Conservation (phyloP, 345 rosid species). For the Excoecaria agallocha region DNA sequence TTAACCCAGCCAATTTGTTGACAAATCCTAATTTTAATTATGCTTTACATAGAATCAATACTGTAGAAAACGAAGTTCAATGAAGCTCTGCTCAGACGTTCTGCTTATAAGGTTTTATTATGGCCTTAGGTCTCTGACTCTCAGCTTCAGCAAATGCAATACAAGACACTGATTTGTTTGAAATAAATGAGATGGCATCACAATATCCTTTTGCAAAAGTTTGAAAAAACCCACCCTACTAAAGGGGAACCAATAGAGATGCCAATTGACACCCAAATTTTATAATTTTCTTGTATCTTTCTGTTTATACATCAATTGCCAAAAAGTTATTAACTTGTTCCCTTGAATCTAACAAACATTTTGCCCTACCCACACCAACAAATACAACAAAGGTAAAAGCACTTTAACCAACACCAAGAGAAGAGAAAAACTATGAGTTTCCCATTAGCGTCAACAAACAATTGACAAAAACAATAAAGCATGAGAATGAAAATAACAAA, state of each 20-base stretch:
- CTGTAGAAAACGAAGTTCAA: neutral
- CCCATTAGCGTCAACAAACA: neutral
- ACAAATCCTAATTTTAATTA: slow-evolving; percentile 1
- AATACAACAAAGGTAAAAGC: neutral
- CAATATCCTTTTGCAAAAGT: neutral
- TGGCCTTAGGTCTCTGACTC: neutral
- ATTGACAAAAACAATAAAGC: neutral
- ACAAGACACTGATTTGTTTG: neutral
- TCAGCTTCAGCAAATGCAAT: neutral
- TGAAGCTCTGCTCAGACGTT: neutral
- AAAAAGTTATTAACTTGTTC: neutral
- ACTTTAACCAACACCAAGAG: neutral
- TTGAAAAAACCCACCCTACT: neutral
- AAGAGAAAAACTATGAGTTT: slow-evolving; percentile 1
- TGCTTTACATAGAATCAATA: neutral
- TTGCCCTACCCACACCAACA: neutral
- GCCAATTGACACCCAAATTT: neutral
- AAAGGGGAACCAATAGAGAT: neutral
- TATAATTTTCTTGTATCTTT: neutral
- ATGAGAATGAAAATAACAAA: neutral
- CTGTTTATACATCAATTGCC: neutral
- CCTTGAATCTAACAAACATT: neutral
- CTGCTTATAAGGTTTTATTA: neutral
- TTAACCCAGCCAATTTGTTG: neutral
- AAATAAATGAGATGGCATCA: neutral